phyloP scores from a whole-genome alignment of 768 basidiomycete genomes.

The Tephrocybe sp. region DNA sequence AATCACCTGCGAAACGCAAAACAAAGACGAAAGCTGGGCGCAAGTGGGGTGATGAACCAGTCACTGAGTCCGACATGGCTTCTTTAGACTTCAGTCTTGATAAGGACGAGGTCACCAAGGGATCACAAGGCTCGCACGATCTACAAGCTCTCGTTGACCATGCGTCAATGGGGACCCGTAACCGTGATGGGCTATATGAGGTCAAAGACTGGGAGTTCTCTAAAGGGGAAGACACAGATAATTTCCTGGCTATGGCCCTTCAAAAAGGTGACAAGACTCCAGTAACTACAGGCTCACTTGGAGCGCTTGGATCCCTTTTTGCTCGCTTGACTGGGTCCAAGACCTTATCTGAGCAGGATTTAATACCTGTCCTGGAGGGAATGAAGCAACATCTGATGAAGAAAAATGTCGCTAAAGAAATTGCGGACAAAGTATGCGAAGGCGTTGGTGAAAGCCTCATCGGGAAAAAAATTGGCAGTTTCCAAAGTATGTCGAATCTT shows the following conservation, averaged over 20 bases:
- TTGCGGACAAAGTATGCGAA: conserved; percentile 92
- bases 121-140: conserved; percentile 39
- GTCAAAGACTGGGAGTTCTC: conserved; percentile 81
- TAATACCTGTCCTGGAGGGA: conserved; percentile 83
- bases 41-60: conserved; percentile 87
- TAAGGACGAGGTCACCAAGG: conserved; percentile 36
- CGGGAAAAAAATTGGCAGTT: conserved; percentile 88
- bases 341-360: conserved; percentile 74
- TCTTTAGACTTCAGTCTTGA: conserved; percentile 84
- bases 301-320: conserved; percentile 75
- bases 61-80: conserved; percentile 87
- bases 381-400: conserved; percentile 99
- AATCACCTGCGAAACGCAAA: conserved; percentile 59
- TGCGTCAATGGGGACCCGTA: conserved; percentile 74
- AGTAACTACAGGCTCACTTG: conserved; percentile 44
- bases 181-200: conserved; percentile 63
- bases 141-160: conserved; percentile 64
- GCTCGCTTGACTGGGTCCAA: conserved; percentile 85
- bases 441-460: conserved; percentile 87
- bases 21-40: conserved; percentile 70
- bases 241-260: conserved; percentile 61
- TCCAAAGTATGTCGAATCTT: conserved; percentile 62
- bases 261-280: conserved; percentile 35
- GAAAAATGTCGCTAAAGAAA: conserved; percentile 97
- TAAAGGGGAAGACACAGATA: conserved; percentile 39